Evolutionary conservation across 129 eudicot genomes (phyloP), one percentile per base, ranked within the genome.

Genomic region (Pulicaria dysenterica): DNA sequence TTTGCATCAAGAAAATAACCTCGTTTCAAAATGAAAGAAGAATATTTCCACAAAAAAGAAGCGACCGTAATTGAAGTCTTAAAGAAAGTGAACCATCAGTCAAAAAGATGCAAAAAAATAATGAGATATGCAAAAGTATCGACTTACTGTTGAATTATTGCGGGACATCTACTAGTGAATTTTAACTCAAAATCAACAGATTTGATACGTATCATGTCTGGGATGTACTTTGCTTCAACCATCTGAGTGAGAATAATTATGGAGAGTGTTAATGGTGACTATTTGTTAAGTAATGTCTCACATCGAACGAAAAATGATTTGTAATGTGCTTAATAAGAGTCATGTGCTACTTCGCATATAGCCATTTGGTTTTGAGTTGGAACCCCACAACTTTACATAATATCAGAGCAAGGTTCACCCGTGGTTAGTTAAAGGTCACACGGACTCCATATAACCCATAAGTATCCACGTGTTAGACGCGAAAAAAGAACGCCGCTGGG

Each of bases 121-220:
- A 41, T 50, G 19, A 46, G 38, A 39, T 11, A 39, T 11, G 66
- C 5, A 46, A 42, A 4, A 9, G 4, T 67, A 40, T 44, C 3
- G 49, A 81, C 87, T 81, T 79, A 87, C 92, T 87, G 85, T 76
- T 84, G 79, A 73, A 87, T 73, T 80, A 79, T 61, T 38, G 83
- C 79, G 1, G 89, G 88, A 73, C 87, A 84, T 64, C 75, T 80
- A 74, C 85, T 80, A 9, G 41, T 72, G 66, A 87, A 84, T 77
- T 77, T 87, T 19, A 73, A 49, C 70, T 84, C 85, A 9, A 34
- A 61, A 60, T 87, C 87, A 43, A 56, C 64, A 42, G 83, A 69
- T 69, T 69, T 75, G 43, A 65, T 61, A 64, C 73, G 73, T 11
- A 57, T 84, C 49, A 62, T 56, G 73, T 50, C 53, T 31, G 79